Percentiles rank a stretch among this genome's conserved stretches.
These are phyloP conservation scores for Dimocarpus longan DNA, from an alignment of 345 rosid genomes.

Conservation along the genomic window DNA sequence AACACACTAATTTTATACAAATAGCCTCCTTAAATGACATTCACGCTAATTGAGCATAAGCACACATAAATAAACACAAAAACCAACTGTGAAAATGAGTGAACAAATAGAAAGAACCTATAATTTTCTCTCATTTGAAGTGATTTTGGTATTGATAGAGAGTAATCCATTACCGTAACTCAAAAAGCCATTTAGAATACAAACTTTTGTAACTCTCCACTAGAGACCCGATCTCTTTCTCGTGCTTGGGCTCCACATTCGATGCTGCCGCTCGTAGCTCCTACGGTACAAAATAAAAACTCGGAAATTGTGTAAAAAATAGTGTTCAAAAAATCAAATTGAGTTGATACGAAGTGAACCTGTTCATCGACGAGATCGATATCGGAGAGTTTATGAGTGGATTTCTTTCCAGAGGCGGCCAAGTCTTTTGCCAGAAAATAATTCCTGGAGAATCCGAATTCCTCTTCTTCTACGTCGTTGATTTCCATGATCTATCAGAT, in stretches of 20 bases:
- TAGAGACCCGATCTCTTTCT: constrained; percentile 55
- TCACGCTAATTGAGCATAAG: not conserved
- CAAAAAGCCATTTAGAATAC: constrained; percentile 74
- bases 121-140: not conserved
- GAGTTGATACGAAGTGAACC: constrained; percentile 33
- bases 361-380: constrained; percentile 77
- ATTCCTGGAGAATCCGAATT: constrained; percentile 81
- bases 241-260: constrained; percentile 62
- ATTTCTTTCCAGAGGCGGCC: constrained; percentile 60
- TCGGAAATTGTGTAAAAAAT: not conserved
- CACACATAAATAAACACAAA: not conserved
- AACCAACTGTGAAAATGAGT: not conserved
- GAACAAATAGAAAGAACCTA: not conserved
- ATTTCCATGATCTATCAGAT: constrained; percentile 37
- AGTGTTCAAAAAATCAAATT: not conserved
- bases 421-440: constrained; percentile 87
- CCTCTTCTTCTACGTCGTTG: constrained; percentile 65
- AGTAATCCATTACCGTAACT: constrained; percentile 50
- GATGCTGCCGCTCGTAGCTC: constrained; percentile 67
- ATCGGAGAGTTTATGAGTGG: constrained; percentile 66
- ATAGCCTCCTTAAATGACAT: too few species aligned
- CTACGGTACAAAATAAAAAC: constrained; percentile 34
- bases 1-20: too few species aligned
- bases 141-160: not conserved
- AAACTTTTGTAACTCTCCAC: constrained; percentile 58